Evolutionary conservation across 495 filamentous ascomycete species (phyloP).

Genomic region (Antarctomyces pellizariae): DNA sequence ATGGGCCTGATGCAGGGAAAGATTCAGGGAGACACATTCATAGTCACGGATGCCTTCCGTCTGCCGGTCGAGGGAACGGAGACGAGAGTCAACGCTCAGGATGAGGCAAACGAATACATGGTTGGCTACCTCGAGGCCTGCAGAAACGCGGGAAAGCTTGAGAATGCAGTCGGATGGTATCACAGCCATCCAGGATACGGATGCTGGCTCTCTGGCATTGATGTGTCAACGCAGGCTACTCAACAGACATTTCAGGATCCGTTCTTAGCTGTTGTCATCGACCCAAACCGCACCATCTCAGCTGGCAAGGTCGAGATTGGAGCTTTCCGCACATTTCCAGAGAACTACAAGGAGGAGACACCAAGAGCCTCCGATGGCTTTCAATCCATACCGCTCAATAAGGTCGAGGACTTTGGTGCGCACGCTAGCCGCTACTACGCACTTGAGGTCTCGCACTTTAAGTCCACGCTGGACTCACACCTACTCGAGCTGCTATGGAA

Average conservation of each 20-base stretch:
- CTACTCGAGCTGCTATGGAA: slow-evolving; percentile 86
- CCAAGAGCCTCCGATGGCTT: slow-evolving; percentile 28
- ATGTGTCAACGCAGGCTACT: slow-evolving; percentile 65
- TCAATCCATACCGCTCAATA: slow-evolving; percentile 66
- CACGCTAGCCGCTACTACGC: slow-evolving; percentile 76
- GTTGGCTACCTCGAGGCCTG: slow-evolving; percentile 55
- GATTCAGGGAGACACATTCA: slow-evolving; percentile 57
- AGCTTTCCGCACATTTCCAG: slow-evolving; percentile 79
- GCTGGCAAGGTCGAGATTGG: slow-evolving; percentile 94
- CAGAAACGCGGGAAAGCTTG: slow-evolving; percentile 51
- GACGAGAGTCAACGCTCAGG: slow-evolving; percentile 86
- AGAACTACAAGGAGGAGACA: slow-evolving; percentile 35
- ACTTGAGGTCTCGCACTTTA: slow-evolving; percentile 80
- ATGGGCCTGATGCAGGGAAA: slow-evolving; percentile 99
- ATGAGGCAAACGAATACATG: slow-evolving; percentile 94
- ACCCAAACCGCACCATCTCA: slow-evolving; percentile 88
- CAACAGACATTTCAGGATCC: slow-evolving; percentile 73
- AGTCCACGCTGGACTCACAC: slow-evolving; percentile 66
- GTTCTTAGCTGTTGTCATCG: slow-evolving; percentile 89
- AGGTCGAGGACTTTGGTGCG: slow-evolving; percentile 91
- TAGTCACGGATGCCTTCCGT: slow-evolving; percentile 85
- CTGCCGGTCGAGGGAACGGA: slow-evolving; percentile 95
- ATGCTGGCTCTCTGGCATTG: slow-evolving; percentile 94
- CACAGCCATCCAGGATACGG: slow-evolving; percentile 96
- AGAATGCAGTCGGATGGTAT: slow-evolving; percentile 96